Evolutionary conservation across 805 yeast species (phyloP), one percentile per base, ranked within the genome.

Genomic region (Candida jianshihensis): DNA sequence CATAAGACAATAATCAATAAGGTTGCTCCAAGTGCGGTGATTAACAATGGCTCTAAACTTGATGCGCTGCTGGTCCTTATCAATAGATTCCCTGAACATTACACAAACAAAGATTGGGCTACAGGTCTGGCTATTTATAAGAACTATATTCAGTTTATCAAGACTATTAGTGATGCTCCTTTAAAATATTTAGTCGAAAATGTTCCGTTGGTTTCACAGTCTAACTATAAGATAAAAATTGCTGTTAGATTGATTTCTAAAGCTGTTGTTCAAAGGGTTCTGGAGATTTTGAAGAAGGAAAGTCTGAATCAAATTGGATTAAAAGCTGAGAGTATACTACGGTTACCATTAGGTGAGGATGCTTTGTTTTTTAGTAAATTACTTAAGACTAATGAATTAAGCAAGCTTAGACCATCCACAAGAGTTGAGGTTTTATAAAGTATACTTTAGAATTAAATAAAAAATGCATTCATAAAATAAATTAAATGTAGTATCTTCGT

Each of bases 21-120:
- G 4, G 81, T 87, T 21, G 97, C 90, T 0, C 97, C 97, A 8
- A 55, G 59, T 12, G 71, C 80, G 4, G 73, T 89, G 1, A 70
- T 79, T 13, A 64, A 71, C n/a, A 69, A 71, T 38, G 59, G 57
- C 2, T 38, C 50, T 5, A 42, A 46, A 28, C 36, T 66, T 19
- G 31, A 39, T 6, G 44, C 51, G 10, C 46, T 75, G n/a, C 47
- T 52, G n/a, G 40, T 38, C 2, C 42, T 81, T 9, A 48, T 73
- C 30, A 37, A 51, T 3, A 41, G 53, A 40, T 71, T 72, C 55
- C 81, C 79, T 11, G 59, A 56, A 26, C 49, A 50, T 1, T 64
- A 66, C 8, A 56, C 53, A 18, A 60, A 72, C 12, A 56, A 71
- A 4, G 63, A 61, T 27, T 81, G 83, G 81, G 57, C 63, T 16